These are phyloP conservation scores for Rhizopus delemar DNA, from an alignment of 371 early-diverging fungal species.

Conservation along the genomic window DNA sequence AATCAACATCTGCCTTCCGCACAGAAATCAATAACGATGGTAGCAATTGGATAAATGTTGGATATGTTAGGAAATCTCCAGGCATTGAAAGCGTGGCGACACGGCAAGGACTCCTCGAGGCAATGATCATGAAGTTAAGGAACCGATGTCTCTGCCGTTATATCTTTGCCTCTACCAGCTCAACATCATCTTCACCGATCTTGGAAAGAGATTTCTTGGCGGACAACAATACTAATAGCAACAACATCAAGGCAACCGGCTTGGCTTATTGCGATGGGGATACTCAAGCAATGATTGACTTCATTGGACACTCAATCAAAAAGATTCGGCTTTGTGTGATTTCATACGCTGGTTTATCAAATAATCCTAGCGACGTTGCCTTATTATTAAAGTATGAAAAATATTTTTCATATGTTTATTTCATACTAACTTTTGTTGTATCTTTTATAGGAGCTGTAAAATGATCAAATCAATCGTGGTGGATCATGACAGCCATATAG, in stretches of 20 bases:
- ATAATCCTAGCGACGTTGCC: constrained; percentile 9
- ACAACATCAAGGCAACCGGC: background rate
- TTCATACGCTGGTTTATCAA: constrained; percentile 14
- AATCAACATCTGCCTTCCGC: background rate
- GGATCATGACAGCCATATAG: constrained; percentile 9
- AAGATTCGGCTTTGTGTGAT: constrained; percentile 15
- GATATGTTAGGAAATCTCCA: background rate
- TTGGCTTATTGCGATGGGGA: background rate
- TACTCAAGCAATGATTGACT: too few species aligned
- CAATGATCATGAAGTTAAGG: background rate
- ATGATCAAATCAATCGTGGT: background rate
- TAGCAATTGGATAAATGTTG: background rate
- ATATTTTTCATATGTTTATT: constrained; percentile 14
- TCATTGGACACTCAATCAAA: constrained; percentile 14
- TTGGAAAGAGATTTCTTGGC: background rate
- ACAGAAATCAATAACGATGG: background rate
- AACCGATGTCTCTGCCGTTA: background rate
- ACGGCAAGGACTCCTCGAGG: background rate
- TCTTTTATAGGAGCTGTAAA: too few species aligned
- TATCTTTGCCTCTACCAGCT: background rate
- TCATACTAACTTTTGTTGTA: background rate
- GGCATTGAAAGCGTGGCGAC: background rate
- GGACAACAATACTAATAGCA: too few species aligned
- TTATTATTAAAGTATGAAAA: background rate
- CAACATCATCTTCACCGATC: background rate